A percentile compares a stretch with the other conserved stretches of the same genome.
Evolutionary conservation across 2,329 filamentous ascomycete species (phyloP).

Genomic region (Diaporthe eres): DNA sequence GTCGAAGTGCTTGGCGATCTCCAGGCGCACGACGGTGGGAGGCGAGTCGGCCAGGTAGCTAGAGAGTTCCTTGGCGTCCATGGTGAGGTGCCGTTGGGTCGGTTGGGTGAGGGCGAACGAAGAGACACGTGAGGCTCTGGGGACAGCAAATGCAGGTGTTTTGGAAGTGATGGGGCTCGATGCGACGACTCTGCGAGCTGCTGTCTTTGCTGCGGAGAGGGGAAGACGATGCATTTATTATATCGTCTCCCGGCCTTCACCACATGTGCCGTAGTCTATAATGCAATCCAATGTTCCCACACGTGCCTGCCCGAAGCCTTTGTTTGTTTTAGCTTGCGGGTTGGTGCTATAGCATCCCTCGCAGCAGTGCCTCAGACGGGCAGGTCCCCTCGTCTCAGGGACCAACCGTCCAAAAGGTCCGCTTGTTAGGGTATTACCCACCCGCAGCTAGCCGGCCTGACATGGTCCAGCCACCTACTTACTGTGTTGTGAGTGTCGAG

Average conservation of each 20-base stretch:
- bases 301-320: constrained; percentile 31
- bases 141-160: background rate
- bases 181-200: constrained; percentile 39
- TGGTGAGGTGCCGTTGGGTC: constrained; percentile 53
- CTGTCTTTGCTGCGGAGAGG: constrained; percentile 34
- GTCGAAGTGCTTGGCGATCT: constrained; percentile 94
- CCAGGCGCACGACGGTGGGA: constrained; percentile 87
- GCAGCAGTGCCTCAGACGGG: constrained; percentile 34
- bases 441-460: constrained; percentile 15
- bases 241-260: constrained; percentile 21
- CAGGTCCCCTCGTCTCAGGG: constrained; percentile 34
- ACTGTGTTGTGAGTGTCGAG: background rate
- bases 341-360: constrained; percentile 18
- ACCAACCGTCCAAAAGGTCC: constrained; percentile 8
- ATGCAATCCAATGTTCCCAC: constrained; percentile 19
- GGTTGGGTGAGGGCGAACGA: constrained; percentile 9
- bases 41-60: constrained; percentile 94
- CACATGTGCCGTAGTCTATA: constrained; percentile 1
- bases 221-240: constrained; percentile 42
- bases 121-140: constrained; percentile 11
- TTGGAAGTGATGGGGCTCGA: constrained; percentile 26
- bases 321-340: constrained; percentile 16
- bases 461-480: background rate
- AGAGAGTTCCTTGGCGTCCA: constrained; percentile 72
- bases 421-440: constrained; percentile 40